Percentiles rank a stretch among this genome's conserved stretches.
Conservation (phyloP, 1,139 yeast genomes). For the Meyerozyma sp. region DNA sequence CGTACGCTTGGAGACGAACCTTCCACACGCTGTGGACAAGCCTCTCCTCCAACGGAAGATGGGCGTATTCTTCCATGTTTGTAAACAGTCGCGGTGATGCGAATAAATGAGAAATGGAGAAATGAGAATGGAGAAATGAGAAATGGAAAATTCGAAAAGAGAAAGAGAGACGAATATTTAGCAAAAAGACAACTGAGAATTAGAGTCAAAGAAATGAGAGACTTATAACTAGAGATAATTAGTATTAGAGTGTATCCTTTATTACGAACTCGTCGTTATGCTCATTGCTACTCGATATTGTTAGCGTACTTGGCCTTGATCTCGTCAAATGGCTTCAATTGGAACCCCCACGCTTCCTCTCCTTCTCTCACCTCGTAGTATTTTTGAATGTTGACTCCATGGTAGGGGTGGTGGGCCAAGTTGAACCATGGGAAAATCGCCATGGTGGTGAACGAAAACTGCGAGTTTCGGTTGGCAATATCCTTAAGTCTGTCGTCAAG, state of each 20-base stretch:
- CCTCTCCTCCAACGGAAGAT: slow-evolving; percentile 62
- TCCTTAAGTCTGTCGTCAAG: slow-evolving; percentile 71
- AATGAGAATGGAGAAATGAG: neutral
- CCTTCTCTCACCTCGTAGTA: slow-evolving; percentile 64
- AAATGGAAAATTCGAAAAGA: neutral
- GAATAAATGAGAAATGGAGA: neutral
- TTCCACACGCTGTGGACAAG: slow-evolving; percentile 83
- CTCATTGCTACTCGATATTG: slow-evolving; percentile 18
- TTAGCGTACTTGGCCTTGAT: slow-evolving; percentile 40
- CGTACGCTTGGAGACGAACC: slow-evolving; percentile 77
- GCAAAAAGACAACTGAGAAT: neutral
- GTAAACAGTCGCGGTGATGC: neutral
- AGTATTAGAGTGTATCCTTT: no score
- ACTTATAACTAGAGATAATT: no score
- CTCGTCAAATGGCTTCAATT: slow-evolving; percentile 41
- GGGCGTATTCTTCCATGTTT: slow-evolving; percentile 46
- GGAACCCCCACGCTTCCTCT: slow-evolving; percentile 46
- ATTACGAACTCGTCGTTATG: neutral
- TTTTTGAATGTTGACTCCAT: slow-evolving; percentile 68
- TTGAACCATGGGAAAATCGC: slow-evolving; percentile 81
- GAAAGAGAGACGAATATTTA: neutral
- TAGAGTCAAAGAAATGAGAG: no score
- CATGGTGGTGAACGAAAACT: slow-evolving; percentile 58
- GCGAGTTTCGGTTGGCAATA: slow-evolving; percentile 75
- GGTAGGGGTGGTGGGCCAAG: slow-evolving; percentile 75